Evolutionary conservation across 2,329 filamentous ascomycete genomes (phyloP).

Genomic region (Talaromyces sp.): DNA sequence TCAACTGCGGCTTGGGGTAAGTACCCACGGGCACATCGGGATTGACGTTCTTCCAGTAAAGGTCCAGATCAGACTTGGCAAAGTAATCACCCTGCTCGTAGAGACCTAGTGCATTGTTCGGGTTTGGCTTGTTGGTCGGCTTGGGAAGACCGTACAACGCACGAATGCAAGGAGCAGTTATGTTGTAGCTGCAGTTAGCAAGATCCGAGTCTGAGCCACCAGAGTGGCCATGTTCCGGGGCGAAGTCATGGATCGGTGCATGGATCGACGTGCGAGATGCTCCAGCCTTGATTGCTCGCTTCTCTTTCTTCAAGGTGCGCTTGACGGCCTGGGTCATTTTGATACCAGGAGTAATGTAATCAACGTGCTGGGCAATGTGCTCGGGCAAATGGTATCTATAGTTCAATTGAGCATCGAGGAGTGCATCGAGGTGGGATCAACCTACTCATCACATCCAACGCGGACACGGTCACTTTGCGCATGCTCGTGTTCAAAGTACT

Average conservation of each 20-base stretch:
- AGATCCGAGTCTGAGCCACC: not conserved
- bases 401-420: not conserved
- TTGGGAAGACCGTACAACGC: constrained; percentile 15
- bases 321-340: constrained; percentile 19
- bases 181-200: constrained; percentile 16
- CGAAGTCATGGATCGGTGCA: not conserved
- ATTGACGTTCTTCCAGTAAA: constrained; percentile 17
- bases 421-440: not conserved
- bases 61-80: constrained; percentile 17
- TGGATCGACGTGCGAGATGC: constrained; percentile 8
- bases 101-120: constrained; percentile 15
- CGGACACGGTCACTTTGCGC: constrained; percentile 21
- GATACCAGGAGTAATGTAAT: constrained; percentile 18
- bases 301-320: constrained; percentile 1
- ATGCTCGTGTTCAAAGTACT: constrained; percentile 28
- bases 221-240: not conserved
- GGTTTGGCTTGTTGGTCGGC: constrained; percentile 3
- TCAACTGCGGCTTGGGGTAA: constrained; percentile 15
- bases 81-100: constrained; percentile 19
- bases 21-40: constrained; percentile 16
- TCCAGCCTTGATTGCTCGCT: constrained; percentile 6
- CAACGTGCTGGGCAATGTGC: constrained; percentile 13
- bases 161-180: constrained; percentile 17
- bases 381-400: constrained; percentile 17
- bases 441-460: constrained; percentile 17